A percentile compares a stretch with the other conserved stretches of the same genome.
These are phyloP conservation scores for Hamigera avellanea DNA, from an alignment of 495 filamentous ascomycete genomes.

Conservation along the genomic window DNA sequence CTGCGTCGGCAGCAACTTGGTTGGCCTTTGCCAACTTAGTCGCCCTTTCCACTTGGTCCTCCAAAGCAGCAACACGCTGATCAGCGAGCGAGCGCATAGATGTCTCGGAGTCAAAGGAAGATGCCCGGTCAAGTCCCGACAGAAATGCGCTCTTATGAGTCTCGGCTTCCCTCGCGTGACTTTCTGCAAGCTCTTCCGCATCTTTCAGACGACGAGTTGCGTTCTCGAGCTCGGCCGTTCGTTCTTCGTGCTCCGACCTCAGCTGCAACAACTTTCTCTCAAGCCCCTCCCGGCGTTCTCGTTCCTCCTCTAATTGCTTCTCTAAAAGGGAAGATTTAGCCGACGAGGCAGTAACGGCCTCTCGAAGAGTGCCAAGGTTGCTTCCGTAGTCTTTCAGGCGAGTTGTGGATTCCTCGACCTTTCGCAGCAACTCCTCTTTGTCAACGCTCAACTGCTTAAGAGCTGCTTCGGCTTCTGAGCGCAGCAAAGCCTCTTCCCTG, in stretches of 20 bases:
- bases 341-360: conserved; percentile 66
- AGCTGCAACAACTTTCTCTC: conserved; percentile 72
- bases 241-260: conserved; percentile 74
- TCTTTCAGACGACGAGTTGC: conserved; percentile 64
- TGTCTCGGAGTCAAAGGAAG: conserved; percentile 32
- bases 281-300: conserved; percentile 59
- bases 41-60: conserved; percentile 67
- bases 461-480: conserved; percentile 62
- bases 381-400: conserved; percentile 59
- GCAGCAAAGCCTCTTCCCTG: conserved; percentile 64
- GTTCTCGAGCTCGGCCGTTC: conserved; percentile 66
- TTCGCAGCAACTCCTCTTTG: conserved; percentile 66
- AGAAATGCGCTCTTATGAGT: conserved; percentile 77
- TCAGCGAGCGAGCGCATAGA: conserved; percentile 46
- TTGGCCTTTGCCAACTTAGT: conserved; percentile 74
- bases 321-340: conserved; percentile 67
- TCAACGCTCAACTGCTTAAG: conserved; percentile 67
- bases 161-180: conserved; percentile 73
- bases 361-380: conserved; percentile 62
- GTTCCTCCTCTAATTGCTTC: conserved; percentile 75
- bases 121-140: conserved; percentile 59
- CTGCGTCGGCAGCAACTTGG: conserved; percentile 78
- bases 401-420: conserved; percentile 52
- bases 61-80: conserved; percentile 66
- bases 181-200: conserved; percentile 84